phyloP scores from a whole-genome alignment of 2,329 filamentous ascomycete genomes.

The Fonsecaea multimorphosa region DNA sequence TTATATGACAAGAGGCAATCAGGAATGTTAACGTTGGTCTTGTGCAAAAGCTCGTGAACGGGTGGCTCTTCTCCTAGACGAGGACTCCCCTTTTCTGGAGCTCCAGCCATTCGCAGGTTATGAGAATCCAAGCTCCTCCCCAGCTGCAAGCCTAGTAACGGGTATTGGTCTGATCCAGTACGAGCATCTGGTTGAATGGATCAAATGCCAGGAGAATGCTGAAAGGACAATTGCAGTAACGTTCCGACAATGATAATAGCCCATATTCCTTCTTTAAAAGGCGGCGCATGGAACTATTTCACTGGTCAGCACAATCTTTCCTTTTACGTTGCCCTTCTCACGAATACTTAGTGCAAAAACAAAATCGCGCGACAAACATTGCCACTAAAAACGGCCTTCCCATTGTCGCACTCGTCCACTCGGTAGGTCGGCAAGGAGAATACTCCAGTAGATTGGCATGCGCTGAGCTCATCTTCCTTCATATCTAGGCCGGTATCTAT shows the following conservation, averaged over 20 bases:
- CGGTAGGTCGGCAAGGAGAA: conserved; percentile 36
- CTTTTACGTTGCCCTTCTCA: not conserved
- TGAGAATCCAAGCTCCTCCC: conserved; percentile 46
- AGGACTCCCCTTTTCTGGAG: conserved; percentile 50
- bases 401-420: conserved; percentile 50
- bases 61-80: conserved; percentile 45
- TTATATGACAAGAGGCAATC: not conserved
- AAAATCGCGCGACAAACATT: conserved; percentile 43
- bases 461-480: not conserved
- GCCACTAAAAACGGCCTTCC: conserved; percentile 50
- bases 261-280: conserved; percentile 52
- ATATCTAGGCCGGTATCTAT: conserved; percentile 44
- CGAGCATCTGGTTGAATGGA: conserved; percentile 45
- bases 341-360: not conserved
- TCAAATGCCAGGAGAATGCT: not conserved
- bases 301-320: conserved; percentile 42
- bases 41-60: not conserved
- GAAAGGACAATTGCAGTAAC: not conserved
- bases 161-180: conserved; percentile 49
- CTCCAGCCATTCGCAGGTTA: conserved; percentile 49
- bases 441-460: not conserved
- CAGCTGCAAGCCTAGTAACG: conserved; percentile 48
- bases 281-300: conserved; percentile 53
- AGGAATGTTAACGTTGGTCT: not conserved
- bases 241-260: conserved; percentile 40